These are phyloP conservation scores for Catharanthus roseus DNA, from an alignment of 257 asterid genomes.

Conservation along the genomic window DNA sequence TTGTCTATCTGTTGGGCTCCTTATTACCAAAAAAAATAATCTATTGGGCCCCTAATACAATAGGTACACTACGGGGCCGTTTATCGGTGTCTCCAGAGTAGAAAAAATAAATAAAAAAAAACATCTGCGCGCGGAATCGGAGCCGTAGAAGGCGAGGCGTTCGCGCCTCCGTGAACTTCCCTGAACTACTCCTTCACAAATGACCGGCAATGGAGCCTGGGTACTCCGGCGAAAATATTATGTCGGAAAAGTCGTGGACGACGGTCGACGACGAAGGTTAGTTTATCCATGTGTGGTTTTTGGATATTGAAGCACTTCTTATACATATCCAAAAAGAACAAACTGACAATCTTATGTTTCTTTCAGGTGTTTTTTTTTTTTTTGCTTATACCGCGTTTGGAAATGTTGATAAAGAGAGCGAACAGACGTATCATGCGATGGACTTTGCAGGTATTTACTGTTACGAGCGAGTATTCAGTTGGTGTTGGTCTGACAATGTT, in stretches of 20 bases:
- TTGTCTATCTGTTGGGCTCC: no score
- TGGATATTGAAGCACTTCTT: not conserved
- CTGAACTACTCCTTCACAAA: not conserved
- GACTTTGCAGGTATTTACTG: constrained; percentile 1
- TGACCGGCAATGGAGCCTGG: not conserved
- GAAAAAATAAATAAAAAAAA: no score
- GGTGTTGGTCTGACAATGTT: not conserved
- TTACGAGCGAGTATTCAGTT: not conserved
- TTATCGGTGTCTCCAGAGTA: no score
- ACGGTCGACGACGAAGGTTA: not conserved
- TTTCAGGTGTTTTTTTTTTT: constrained; percentile 1
- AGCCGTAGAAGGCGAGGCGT: not conserved
- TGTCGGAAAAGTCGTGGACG: not conserved
- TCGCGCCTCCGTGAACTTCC: not conserved
- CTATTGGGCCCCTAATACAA: no score
- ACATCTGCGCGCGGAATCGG: no score
- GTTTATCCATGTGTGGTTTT: not conserved
- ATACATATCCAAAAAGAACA: not conserved
- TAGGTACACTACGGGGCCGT: no score
- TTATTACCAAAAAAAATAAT: no score
- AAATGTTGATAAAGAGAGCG: not conserved
- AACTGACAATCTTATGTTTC: not conserved
- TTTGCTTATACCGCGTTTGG: not conserved
- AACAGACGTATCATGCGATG: not conserved
- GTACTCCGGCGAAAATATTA: not conserved